Conservation (phyloP, 2,329 filamentous ascomycete genomes). For the Amylocarpus encephaloides region DNA sequence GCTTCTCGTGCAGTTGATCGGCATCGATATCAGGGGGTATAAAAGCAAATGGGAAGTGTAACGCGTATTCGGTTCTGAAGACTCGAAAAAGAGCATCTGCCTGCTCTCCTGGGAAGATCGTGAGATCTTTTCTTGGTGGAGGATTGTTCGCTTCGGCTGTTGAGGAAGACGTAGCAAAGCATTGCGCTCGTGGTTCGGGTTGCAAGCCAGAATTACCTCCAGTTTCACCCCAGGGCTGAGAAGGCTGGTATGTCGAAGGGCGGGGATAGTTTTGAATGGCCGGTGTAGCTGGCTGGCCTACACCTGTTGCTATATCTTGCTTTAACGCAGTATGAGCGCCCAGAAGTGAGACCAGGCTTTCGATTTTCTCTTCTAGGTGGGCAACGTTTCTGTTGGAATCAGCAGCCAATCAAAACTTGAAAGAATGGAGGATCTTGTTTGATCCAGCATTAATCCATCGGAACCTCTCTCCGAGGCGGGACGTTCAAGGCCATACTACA, state of each 20-base stretch:
- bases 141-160: too few species aligned
- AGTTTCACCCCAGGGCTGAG: too few species aligned
- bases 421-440: too few species aligned
- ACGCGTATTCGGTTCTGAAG: slow-evolving; percentile 14
- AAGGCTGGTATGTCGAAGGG: not conserved
- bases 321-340: slow-evolving; percentile 10
- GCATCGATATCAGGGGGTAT: slow-evolving; percentile 12
- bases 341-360: slow-evolving; percentile 22
- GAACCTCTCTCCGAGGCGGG: too few species aligned
- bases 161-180: too few species aligned
- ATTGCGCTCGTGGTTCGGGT: too few species aligned
- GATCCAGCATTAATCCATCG: too few species aligned
- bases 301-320: slow-evolving; percentile 1
- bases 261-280: too few species aligned
- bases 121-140: not conserved
- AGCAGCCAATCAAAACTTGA: not conserved
- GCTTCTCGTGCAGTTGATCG: slow-evolving; percentile 11
- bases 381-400: not conserved
- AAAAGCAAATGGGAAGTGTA: slow-evolving; percentile 18
- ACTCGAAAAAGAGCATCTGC: slow-evolving; percentile 9
- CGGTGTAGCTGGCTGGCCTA: not conserved
- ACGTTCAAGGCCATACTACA: too few species aligned
- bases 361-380: slow-evolving; percentile 11
- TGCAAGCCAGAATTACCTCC: too few species aligned
- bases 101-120: slow-evolving; percentile 1